phyloP scores from a whole-genome alignment of 208 protist genomes.

The Crithidia bombi region DNA sequence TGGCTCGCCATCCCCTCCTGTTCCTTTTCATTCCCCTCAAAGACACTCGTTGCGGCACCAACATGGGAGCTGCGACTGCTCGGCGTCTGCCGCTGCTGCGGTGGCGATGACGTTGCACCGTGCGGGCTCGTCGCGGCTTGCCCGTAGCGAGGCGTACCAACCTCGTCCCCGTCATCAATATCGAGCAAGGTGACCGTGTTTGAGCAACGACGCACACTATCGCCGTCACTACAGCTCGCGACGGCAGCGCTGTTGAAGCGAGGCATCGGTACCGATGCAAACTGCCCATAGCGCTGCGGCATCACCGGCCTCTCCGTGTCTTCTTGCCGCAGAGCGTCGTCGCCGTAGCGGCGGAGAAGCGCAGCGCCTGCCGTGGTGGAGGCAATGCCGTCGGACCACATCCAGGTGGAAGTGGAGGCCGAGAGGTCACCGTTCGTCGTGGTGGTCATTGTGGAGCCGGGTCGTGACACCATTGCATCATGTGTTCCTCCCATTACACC shows the following conservation, averaged over 20 bases:
- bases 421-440: constrained; percentile 8
- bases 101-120: constrained; percentile 1
- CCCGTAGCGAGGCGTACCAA: background rate
- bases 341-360: background rate
- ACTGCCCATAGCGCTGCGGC: background rate
- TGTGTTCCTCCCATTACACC: background rate
- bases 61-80: background rate
- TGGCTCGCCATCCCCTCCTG: background rate
- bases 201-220: background rate
- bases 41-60: background rate
- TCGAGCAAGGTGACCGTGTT: background rate
- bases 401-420: constrained; percentile 6
- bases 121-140: background rate
- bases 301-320: constrained; percentile 11
- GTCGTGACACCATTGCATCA: background rate
- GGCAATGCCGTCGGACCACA: constrained; percentile 9
- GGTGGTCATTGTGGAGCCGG: constrained; percentile 5
- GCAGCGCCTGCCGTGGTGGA: background rate
- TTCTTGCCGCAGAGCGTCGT: background rate
- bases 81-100: background rate
- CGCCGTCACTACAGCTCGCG: background rate
- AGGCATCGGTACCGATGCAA: background rate
- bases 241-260: background rate
- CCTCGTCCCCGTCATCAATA: background rate
- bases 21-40: constrained; percentile 10